Evolutionary conservation across 140 eudicot genomes (phyloP), one percentile per base, ranked within the genome.

Genomic region (Stevia rebaudiana): DNA sequence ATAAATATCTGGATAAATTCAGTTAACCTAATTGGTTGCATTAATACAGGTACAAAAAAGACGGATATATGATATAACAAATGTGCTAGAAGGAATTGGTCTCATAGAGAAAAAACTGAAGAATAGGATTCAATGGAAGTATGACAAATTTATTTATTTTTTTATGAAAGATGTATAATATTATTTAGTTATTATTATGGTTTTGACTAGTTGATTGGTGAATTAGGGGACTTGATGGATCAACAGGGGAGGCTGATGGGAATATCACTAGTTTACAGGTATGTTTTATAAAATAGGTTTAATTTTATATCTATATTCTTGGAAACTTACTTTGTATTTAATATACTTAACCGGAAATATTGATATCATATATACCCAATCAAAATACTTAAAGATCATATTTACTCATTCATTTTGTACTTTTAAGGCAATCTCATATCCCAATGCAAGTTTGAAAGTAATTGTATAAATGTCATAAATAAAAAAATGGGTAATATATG

Each of bases 41-140:
- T 53, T 62, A 48, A 17, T 67, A 51, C 87, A 91, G 98, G 98
- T 91, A 55, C 98, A 91, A 46, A 87, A 91, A 76, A 85, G 98
- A 72, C 76, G 98, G 56, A 91, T 91, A 48, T 91, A 91, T 69
- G 96, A 91, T 68, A 91, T 91, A 66, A 91, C 98, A 33, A 91
- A 91, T 76, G 98, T 91, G 39, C 81, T 91, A 61, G 98, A 91
- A 78, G 98, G 98, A 71, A 87, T 88, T 72, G 98, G 96, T 58
- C 95, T 91, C 40, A 91, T 87, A 47, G 98, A 87, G 77, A 91
- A 91, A 84, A 91, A 87, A 78, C 87, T 87, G 39, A 91, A 91
- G 81, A 91, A 91, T 76, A 83, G 89, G 79, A 91, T 91, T 40
- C 96, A 77, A 25, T 91, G 98, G 98, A 91, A 91, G 98, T 91